Evolutionary conservation across 768 basidiomycete genomes (phyloP), one percentile per base, ranked within the genome.

Genomic region (Postia placenta): DNA sequence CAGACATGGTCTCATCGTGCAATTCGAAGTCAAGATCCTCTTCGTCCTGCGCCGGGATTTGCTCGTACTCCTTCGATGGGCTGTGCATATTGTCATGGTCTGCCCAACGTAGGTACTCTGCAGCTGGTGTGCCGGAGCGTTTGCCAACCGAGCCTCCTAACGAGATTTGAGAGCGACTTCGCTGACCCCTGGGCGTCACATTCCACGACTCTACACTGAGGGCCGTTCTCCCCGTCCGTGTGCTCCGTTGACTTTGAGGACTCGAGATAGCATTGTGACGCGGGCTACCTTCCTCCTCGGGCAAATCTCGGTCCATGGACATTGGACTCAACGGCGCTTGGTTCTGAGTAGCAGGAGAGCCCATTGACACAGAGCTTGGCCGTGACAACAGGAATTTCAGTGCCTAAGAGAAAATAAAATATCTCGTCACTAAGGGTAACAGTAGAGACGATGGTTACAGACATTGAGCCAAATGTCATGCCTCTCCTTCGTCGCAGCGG

Each of bases 381-480:
- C 92, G 83, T 35, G 87, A 78, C 27, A 96, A 74, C 26, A 97
- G 80, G 60, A 96, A 97, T 64, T 87, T 85, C 55, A 98, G 73
- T 27, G 94, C 95, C 94, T 97, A 58, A 23, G 47, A 11, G 42
- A 23, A 50, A 46, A 36, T 25, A 41, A n/a, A n/a, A n/a, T n/a
- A n/a, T n/a, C n/a, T n/a, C n/a, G n/a, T 48, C 22, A 50, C 51
- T 42, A 5, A 25, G 53, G 45, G 54, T 36, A 33, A 53, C n/a
- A n/a, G n/a, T n/a, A n/a, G n/a, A n/a, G n/a, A n/a, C n/a, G n/a
- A n/a, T n/a, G n/a, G 27, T 23, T 4, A 71, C 83, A 51, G 65
- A 93, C 92, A 67, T 84, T 87, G 46, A 92, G 72, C 96, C 96
- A 99, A 52, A 97, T 92, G 58, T 98, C 94, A 62, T 99, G 96